Conservation (phyloP, 192 early-diverging fungal genomes). For the Umbelopsis ramanniana region DNA sequence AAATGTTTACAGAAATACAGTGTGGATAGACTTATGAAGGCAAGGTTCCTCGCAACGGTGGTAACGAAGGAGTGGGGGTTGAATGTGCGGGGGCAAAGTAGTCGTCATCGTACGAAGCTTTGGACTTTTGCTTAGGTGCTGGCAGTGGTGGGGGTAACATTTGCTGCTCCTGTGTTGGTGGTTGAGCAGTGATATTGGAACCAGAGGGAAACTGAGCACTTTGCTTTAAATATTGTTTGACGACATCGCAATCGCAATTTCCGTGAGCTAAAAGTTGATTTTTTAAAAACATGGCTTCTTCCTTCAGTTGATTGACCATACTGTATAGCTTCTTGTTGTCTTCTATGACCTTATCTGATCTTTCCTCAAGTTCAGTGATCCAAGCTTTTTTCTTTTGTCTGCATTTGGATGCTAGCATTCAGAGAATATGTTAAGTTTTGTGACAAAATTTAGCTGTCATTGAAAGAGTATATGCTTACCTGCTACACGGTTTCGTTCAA, state of each 20-base stretch:
- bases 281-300: constrained; percentile 28
- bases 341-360: constrained; percentile 13
- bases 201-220: background rate
- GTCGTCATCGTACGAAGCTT: background rate
- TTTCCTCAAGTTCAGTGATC: constrained; percentile 23
- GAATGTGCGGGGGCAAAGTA: constrained; percentile 7
- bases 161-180: background rate
- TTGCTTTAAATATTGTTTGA: constrained; percentile 25
- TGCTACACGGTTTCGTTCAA: constrained; percentile 36
- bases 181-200: background rate
- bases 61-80: constrained; percentile 5
- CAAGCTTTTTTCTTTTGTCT: constrained; percentile 37
- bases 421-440: background rate
- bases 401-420: constrained; percentile 26
- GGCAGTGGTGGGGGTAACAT: constrained; percentile 14
- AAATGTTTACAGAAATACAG: background rate
- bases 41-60: background rate
- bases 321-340: constrained; percentile 21
- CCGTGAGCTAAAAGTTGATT: constrained; percentile 29
- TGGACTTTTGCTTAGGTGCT: background rate
- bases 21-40: background rate
- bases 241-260: constrained; percentile 29
- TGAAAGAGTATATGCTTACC: constrained; percentile 11
- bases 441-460: background rate
- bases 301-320: constrained; percentile 23